A percentile compares a stretch with the other conserved stretches of the same genome.
These are phyloP conservation scores for Marasmius oreades DNA, from an alignment of 1,284 basidiomycete species.

Conservation along the genomic window DNA sequence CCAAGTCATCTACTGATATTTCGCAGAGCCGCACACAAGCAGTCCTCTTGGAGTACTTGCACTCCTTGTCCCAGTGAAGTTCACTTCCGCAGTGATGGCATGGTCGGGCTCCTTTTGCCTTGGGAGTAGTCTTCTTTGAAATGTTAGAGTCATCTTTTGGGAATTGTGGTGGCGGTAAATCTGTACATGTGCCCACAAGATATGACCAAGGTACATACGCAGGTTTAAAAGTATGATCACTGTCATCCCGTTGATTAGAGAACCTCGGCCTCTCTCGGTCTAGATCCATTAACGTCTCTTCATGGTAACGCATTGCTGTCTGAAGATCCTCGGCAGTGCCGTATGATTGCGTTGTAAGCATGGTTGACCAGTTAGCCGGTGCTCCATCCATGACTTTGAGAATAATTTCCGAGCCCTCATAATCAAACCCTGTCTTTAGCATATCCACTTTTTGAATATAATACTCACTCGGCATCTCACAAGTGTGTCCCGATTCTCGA, in stretches of 20 bases:
- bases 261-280: background rate
- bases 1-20: background rate
- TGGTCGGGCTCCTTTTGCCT: conserved; percentile 24
- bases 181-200: background rate
- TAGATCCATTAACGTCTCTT: conserved; percentile 11
- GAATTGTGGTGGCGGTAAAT: conserved; percentile 12
- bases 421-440: background rate
- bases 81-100: conserved; percentile 32
- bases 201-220: background rate
- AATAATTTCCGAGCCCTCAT: conserved; percentile 19
- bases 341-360: conserved; percentile 18
- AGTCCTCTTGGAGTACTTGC: conserved; percentile 17
- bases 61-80: conserved; percentile 33
- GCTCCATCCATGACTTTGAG: conserved; percentile 21
- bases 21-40: conserved; percentile 12
- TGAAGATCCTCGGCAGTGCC: conserved; percentile 15
- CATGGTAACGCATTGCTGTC: conserved; percentile 11
- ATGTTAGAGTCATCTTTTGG: conserved; percentile 28
- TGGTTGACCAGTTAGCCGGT: conserved; percentile 19
- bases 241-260: background rate
- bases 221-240: background rate
- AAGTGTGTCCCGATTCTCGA: conserved; percentile 19
- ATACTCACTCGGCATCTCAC: conserved; percentile 14
- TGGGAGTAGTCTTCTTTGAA: conserved; percentile 24
- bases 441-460: conserved; percentile 12